These are phyloP conservation scores for Diaporthe ilicicola DNA, from an alignment of 2,329 filamentous ascomycete genomes.

Conservation along the genomic window DNA sequence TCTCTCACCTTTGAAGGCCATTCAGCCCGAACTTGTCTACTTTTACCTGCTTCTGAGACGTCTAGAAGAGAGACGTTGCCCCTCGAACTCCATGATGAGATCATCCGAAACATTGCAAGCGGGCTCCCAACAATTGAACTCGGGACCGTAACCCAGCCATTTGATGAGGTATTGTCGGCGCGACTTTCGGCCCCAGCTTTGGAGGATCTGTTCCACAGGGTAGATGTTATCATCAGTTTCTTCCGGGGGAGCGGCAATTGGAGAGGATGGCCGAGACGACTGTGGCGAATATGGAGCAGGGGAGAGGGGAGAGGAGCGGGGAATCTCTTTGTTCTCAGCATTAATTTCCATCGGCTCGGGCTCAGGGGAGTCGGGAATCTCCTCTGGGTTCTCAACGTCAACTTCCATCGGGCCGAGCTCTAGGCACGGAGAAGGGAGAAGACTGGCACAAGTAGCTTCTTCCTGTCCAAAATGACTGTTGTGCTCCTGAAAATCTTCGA, in stretches of 20 bases:
- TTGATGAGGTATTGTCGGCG: background rate
- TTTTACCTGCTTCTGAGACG: too few species aligned
- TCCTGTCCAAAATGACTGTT: too few species aligned
- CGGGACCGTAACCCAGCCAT: background rate
- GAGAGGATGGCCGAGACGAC: background rate
- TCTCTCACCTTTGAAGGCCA: too few species aligned
- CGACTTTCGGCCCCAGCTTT: background rate
- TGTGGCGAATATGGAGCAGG: background rate
- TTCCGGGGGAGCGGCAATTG: background rate
- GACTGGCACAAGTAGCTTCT: too few species aligned
- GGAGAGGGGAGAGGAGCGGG: background rate
- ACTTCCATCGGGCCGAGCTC: too few species aligned
- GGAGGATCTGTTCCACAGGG: background rate
- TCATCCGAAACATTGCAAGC: background rate
- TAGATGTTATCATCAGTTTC: background rate
- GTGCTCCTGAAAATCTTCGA: too few species aligned
- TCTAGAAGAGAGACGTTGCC: background rate
- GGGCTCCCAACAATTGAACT: background rate
- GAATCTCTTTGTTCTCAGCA: background rate
- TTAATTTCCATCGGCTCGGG: background rate
- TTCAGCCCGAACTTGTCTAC: too few species aligned
- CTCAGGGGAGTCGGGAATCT: background rate
- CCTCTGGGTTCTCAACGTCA: too few species aligned
- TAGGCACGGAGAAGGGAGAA: too few species aligned
- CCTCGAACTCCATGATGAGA: background rate